phyloP scores from a whole-genome alignment of 202 grass and related monocot genomes.

The Dendrocalamus latiflorus region DNA sequence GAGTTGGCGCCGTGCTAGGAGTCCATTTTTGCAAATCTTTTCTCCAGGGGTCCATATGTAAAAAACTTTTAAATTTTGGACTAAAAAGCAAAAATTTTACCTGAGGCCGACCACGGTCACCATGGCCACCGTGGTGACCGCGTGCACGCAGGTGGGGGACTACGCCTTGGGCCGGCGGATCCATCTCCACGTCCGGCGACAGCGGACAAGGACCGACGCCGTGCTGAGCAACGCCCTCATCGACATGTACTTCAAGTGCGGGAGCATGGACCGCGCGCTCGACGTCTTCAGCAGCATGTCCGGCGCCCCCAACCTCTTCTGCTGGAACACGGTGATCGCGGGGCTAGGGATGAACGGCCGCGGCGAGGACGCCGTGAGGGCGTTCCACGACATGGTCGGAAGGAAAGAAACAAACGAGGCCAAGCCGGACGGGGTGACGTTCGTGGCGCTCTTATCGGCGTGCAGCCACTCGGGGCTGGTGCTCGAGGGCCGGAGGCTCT shows the following conservation, averaged over 20 bases:
- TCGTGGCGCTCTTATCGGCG: too few relatives aligned
- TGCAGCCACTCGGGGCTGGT: too few relatives aligned
- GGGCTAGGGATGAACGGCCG: constrained; percentile 46
- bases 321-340: constrained; percentile 58
- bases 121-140: constrained; percentile 37
- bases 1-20: too few relatives aligned
- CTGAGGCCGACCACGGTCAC: constrained; percentile 44
- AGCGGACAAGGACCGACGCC: constrained; percentile 7
- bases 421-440: too few relatives aligned
- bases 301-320: constrained; percentile 41
- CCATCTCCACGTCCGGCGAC: constrained; percentile 26
- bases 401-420: neutral
- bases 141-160: constrained; percentile 38
- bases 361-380: constrained; percentile 28
- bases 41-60: too few relatives aligned
- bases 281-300: constrained; percentile 22
- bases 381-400: constrained; percentile 40
- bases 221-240: constrained; percentile 47
- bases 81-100: too few relatives aligned
- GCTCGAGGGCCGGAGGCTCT: too few relatives aligned
- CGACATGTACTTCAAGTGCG: constrained; percentile 71
- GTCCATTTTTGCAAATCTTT: too few relatives aligned
- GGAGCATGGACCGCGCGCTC: constrained; percentile 34
- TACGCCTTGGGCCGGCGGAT: constrained; percentile 28
- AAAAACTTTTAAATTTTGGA: too few relatives aligned